Base-by-base conservation (phyloP, 2,329 filamentous ascomycete species). In the Endoconidiophora laricicola region DNA sequence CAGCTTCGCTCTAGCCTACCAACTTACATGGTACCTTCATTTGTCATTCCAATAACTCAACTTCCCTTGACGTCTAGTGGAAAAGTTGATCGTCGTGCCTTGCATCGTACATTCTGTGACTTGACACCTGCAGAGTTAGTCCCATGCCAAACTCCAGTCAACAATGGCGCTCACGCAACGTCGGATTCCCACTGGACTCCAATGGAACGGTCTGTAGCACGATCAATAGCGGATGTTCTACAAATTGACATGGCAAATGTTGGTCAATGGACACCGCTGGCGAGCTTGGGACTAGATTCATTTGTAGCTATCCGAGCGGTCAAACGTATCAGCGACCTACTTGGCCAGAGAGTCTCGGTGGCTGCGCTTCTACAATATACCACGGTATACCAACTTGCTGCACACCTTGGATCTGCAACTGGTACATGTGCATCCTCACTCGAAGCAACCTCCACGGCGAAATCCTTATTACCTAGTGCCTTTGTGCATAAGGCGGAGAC, bases 251-350 rank as follows among this genome's bases (percentile, higher is more conserved):
- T 59, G 3, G 56, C 60, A 1, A 63, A 68, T 0, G 68, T 94
- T 37, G 66, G 63, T 7, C 73, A 74, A 29, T 79, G 79, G 65
- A 81, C 78, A 0, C 86, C 86, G 0, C 82, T 94, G 54, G 79
- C 82, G 50, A 76, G 73, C n/a, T 62, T 94, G 2, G 88, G 88
- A 0, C 62, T 95, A 4, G 86, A 94, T 60, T 94, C 87, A 0
- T 77, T 94, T 23, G 83, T 81, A 6, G 85, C 84, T 0, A 93
- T 94, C 55, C 66, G 73, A 0, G 63, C 93, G 6, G 74, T 82
- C 0, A 76, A 71, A 49, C 59, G 62, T 14, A 60, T 94, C 0
- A 69, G 71, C 47, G 57, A 64, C 2, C 54, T 59, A 0, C 62
- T 75, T 1, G 60, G 66, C 1, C 63, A 58, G 4, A 67, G 72